A percentile compares a stretch with the other conserved stretches of the same genome.
Conservation (phyloP, 768 basidiomycete genomes). For the Phylloporus rhodoxanthus region DNA sequence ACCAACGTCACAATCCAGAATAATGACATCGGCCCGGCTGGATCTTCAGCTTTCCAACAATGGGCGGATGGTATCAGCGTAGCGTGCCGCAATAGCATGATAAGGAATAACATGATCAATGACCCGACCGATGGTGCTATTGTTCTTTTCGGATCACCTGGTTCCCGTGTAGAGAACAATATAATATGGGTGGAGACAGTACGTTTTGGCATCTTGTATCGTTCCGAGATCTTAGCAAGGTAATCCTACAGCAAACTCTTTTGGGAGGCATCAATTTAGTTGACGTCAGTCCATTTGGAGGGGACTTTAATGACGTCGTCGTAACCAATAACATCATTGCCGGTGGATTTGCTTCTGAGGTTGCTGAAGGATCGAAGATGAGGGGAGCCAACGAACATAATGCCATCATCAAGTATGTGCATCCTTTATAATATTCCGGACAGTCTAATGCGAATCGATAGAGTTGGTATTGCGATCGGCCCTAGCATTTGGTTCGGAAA, state of each 20-base stretch:
- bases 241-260: constrained; percentile 47
- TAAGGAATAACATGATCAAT: constrained; percentile 64
- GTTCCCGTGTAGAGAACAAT: constrained; percentile 67
- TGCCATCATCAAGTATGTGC: constrained; percentile 63
- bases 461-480: constrained; percentile 77
- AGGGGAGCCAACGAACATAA: constrained; percentile 52
- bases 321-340: constrained; percentile 62
- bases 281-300: constrained; percentile 60
- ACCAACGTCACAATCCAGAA: constrained; percentile 62
- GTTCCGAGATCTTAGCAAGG: background rate
- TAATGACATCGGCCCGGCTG: constrained; percentile 81
- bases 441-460: constrained; percentile 23
- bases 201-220: constrained; percentile 23
- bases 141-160: constrained; percentile 72
- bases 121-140: constrained; percentile 77
- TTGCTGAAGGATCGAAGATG: constrained; percentile 34
- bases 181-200: constrained; percentile 68
- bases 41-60: constrained; percentile 54
- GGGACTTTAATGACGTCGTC: constrained; percentile 57
- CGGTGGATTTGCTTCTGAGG: constrained; percentile 60
- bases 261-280: constrained; percentile 78
- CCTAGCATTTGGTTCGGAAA: constrained; percentile 72
- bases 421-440: background rate
- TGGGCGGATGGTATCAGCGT: constrained; percentile 84
- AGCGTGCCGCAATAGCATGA: constrained; percentile 54